Percentiles rank a stretch among this genome's conserved stretches.
Conservation (phyloP, 2,329 filamentous ascomycete species). For the Plenodomus biglobosus region DNA sequence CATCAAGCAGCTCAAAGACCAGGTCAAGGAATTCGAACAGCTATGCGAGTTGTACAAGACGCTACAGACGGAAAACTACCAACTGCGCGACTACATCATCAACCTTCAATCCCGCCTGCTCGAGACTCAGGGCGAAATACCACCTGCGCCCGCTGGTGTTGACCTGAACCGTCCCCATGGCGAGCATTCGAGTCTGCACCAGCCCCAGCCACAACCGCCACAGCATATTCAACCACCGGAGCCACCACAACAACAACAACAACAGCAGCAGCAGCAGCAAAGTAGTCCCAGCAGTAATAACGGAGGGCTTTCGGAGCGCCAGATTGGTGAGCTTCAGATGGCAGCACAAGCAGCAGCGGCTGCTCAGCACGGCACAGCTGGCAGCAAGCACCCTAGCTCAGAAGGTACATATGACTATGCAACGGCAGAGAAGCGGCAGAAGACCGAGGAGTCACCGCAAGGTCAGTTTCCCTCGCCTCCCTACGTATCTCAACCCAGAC, state of each 20-base stretch:
- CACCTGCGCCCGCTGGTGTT: conserved; percentile 78
- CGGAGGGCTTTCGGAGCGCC: conserved; percentile 41
- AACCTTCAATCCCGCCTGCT: conserved; percentile 83
- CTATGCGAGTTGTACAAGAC: conserved; percentile 77
- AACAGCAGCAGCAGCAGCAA: conserved; percentile 24
- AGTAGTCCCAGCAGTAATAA: conserved; percentile 31
- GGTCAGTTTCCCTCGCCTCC: conserved; percentile 34
- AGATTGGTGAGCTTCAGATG: conserved; percentile 44
- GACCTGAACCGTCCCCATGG: conserved; percentile 63
- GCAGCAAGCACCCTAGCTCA: conserved; percentile 38
- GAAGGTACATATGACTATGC: conserved; percentile 37
- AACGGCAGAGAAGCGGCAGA: conserved; percentile 38
- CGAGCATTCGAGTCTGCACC: conserved; percentile 30
- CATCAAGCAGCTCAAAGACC: conserved; percentile 95
- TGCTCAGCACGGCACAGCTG: conserved; percentile 36
- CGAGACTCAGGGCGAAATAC: conserved; percentile 80
- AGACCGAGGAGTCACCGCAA: conserved; percentile 37
- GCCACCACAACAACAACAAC: conserved; percentile 22
- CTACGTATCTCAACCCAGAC: conserved; percentile 26
- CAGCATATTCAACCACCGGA: conserved; percentile 26
- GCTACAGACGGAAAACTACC: conserved; percentile 87
- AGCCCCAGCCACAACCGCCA: conserved; percentile 13
- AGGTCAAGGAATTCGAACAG: conserved; percentile 77
- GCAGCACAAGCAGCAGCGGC: conserved; percentile 41
- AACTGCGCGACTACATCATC: conserved; percentile 88